Conservation (phyloP, 805 yeast species). For the Starmerella bombi region DNA sequence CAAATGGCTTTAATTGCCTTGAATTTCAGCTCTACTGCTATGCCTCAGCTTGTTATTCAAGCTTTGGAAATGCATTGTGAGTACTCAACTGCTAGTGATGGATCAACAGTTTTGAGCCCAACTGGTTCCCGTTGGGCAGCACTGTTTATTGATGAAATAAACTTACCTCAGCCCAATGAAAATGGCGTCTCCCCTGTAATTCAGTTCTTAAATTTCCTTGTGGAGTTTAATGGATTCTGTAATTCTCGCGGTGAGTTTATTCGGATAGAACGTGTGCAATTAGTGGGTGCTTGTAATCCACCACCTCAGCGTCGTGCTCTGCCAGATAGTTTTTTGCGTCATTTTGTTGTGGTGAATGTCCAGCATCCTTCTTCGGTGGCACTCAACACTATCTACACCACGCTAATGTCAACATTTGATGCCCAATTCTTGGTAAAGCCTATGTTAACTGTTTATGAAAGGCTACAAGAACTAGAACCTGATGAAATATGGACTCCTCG, state of each 20-base stretch:
- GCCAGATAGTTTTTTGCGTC: constrained; percentile 51
- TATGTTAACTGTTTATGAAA: constrained; percentile 49
- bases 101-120: constrained; percentile 45
- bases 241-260: constrained; percentile 48
- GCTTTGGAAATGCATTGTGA: constrained; percentile 63
- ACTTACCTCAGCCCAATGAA: constrained; percentile 57
- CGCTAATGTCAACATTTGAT: constrained; percentile 43
- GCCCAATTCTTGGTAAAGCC: constrained; percentile 42
- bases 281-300: constrained; percentile 95
- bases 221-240: constrained; percentile 73
- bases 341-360: constrained; percentile 51
- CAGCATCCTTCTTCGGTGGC: constrained; percentile 64
- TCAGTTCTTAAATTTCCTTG: constrained; percentile 57
- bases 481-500: constrained; percentile 80
- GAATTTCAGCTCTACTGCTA: constrained; percentile 73
- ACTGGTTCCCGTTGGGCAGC: constrained; percentile 57
- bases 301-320: constrained; percentile 55
- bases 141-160: constrained; percentile 83
- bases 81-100: constrained; percentile 40
- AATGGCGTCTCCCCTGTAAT: constrained; percentile 65
- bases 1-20: constrained; percentile 47
- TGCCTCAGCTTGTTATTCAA: constrained; percentile 45
- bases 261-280: constrained; percentile 45
- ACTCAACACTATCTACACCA: constrained; percentile 49
- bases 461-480: constrained; percentile 32